These are phyloP conservation scores for Cladorrhinum sp. DNA, from an alignment of 2,329 filamentous ascomycete species.

Conservation along the genomic window DNA sequence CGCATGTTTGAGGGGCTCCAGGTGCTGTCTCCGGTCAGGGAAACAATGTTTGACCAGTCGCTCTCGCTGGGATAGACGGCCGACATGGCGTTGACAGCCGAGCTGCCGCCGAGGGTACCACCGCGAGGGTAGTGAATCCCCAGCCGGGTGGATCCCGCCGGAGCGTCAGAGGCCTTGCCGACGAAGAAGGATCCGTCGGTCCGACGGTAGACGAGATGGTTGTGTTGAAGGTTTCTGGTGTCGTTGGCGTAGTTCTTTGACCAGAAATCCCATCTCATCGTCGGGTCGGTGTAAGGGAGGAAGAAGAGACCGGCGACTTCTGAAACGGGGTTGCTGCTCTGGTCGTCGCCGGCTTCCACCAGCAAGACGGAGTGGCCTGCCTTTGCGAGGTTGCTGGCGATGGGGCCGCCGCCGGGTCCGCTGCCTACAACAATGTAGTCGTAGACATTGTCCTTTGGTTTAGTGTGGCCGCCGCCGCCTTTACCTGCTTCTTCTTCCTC, in stretches of 20 bases:
- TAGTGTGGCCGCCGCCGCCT: conserved; percentile 4
- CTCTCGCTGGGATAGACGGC: conserved; percentile 32
- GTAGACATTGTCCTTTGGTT: conserved; percentile 20
- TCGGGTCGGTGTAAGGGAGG: conserved; percentile 45
- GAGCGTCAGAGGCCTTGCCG: conserved; percentile 26
- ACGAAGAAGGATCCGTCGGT: conserved; percentile 31
- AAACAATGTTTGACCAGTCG: conserved; percentile 32
- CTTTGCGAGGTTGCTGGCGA: conserved; percentile 50
- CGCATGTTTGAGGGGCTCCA: conserved; percentile 38
- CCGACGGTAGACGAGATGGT: conserved; percentile 48
- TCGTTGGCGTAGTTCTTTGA: conserved; percentile 53
- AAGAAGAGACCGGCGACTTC: conserved; percentile 46
- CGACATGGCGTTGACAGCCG: conserved; percentile 34
- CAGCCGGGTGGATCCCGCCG: conserved; percentile 27
- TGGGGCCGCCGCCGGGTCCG: conserved; percentile 49
- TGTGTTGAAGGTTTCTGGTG: conserved; percentile 43
- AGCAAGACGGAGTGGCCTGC: conserved; percentile 52
- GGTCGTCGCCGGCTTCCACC: conserved; percentile 54
- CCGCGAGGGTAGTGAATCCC: conserved; percentile 40
- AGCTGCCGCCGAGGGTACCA: conserved; percentile 37
- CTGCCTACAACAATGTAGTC: conserved; percentile 56
- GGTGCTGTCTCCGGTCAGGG: conserved; percentile 20
- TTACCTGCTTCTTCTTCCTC: neutral
- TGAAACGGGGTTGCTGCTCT: conserved; percentile 41
- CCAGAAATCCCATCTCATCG: conserved; percentile 55